Base-by-base conservation (phyloP, 2,329 filamentous ascomycete genomes). In the Claviceps lovelessii region DNA sequence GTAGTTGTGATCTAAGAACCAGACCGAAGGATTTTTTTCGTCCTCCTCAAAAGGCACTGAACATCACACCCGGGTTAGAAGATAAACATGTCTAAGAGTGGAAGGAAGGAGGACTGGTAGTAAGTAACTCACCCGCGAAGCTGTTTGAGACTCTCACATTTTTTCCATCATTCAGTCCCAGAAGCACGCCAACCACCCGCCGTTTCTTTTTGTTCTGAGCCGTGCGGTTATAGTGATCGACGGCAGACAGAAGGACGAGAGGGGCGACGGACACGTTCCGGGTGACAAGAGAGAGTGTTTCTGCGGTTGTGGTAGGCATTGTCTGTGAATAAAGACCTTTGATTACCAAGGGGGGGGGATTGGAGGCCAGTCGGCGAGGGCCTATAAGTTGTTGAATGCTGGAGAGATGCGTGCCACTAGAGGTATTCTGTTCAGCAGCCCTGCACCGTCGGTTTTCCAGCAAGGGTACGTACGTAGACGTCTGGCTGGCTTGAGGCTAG, bases 1-100 rank as follows among this genome's bases (percentile, higher is more conserved):
- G 67, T 96, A 98, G 80, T 97, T 97, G 79, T 98, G 93, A 71
- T 98, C 93, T 61, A 98, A 75, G 70, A 97, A 98, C 93, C 93
- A 98, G 68, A 98, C 93, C 41, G 91, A 94, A 4, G 91, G 91
- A 69, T 98, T 90, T 74, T 95, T 95, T 66, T 96, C 93, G 70
- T 98, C 93, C 75, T 98, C 93, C 73, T 98, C 93, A 67, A 98
- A 98, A 1, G 93, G 93, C 49, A 97, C 93, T 95, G 65, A 59
- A 59, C 44, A 53, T 41, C 58, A 53, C 31, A 5, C 28, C 3
- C 8, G 6, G 11, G 46, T 58, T 28, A 60, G 63, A 46, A 17
- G 55, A 58, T 54, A 49, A 44, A 52, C n/a, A 53, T 31, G n/a
- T 31, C 23, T 10, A 29, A 37, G 29, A 50, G 45, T 33, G 51